Base-by-base conservation (phyloP, 192 early-diverging fungal species). In the Coemansia sp. region DNA sequence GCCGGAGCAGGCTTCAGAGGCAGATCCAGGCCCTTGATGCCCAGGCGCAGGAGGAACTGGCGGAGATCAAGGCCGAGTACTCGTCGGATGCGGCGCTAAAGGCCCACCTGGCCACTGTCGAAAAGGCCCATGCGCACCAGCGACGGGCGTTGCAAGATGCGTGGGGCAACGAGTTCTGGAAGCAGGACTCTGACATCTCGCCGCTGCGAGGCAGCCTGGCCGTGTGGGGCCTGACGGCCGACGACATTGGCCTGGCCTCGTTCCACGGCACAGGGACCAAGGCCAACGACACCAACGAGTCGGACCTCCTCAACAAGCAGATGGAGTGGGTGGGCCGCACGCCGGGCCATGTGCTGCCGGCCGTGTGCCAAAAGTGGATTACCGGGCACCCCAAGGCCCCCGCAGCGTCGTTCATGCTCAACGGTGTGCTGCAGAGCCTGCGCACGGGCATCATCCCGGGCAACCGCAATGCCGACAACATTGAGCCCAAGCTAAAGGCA, bases 251-350 rank as follows among this genome's bases (percentile, higher is more conserved):
- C 37, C 80, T 92, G 38, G 87, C 85, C 11, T 94, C 91, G 12
- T 94, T 96, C 89, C 92, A 96, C 64, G 92, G 91, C 43, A 96
- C 92, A 14, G 85, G 85, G 29, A 96, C 92, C 43, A 83, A 87
- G 65, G 92, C 92, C 36, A 96, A 93, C 74, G 92, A 96, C 71
- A 86, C 90, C 78, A 96, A 96, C 76, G 92, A 96, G 64, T 93
- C 92, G 6, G 82, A 84, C 5, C 88, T 88, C 4, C 37, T 91
- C 29, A 91, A 96, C 76, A 71, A 83, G 39, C 92, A 96, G 72
- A 60, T 96, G 47, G 77, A 56, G 28, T 89, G 91, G 60, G 81
- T 95, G 30, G 92, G 92, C 2, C 83, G 92, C 45, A 80, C 82
- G 31, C 80, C 77, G 51, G 92, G 92, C 43, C 89, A 93, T 55